Evolutionary conservation across 352 stramenopile species (phyloP).

Genomic region (Globisporangium cederbergense): DNA sequence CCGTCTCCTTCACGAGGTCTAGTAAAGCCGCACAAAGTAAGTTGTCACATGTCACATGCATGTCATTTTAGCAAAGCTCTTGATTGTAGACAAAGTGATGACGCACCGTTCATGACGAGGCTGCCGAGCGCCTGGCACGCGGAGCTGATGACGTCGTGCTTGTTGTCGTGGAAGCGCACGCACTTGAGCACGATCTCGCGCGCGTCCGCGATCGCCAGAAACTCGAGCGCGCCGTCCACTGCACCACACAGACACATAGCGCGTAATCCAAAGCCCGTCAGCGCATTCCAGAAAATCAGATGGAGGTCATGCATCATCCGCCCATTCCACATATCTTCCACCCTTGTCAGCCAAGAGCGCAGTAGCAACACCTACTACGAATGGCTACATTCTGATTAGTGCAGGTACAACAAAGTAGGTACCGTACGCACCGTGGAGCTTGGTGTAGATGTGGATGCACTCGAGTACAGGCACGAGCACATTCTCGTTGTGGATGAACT

Average conservation of each 20-base stretch:
- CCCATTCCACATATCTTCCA: not conserved
- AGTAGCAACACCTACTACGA: not conserved
- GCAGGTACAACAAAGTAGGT: not conserved
- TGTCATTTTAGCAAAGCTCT: not conserved
- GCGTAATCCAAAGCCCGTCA: not conserved
- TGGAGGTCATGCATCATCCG: not conserved
- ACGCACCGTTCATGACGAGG: slow-evolving; percentile 68
- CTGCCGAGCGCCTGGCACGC: slow-evolving; percentile 62
- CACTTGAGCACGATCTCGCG: slow-evolving; percentile 73
- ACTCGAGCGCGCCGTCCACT: slow-evolving; percentile 67
- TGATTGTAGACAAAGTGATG: not conserved
- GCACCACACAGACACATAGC: not conserved
- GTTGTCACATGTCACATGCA: not conserved
- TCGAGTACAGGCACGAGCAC: slow-evolving; percentile 66
- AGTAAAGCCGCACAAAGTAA: not conserved
- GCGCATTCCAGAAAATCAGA: not conserved
- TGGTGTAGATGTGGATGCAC: slow-evolving; percentile 65
- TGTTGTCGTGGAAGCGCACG: slow-evolving; percentile 74
- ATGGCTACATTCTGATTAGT: not conserved
- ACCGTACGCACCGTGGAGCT: slow-evolving; percentile 46
- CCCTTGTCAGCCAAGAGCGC: not conserved
- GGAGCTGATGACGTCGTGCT: slow-evolving; percentile 57
- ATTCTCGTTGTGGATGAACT: slow-evolving; percentile 71
- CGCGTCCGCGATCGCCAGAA: slow-evolving; percentile 50
- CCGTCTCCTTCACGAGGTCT: slow-evolving; percentile 70